Evolutionary conservation across 1,139 yeast species (phyloP).

Genomic region (Kurtzmaniella quercitrusa): DNA sequence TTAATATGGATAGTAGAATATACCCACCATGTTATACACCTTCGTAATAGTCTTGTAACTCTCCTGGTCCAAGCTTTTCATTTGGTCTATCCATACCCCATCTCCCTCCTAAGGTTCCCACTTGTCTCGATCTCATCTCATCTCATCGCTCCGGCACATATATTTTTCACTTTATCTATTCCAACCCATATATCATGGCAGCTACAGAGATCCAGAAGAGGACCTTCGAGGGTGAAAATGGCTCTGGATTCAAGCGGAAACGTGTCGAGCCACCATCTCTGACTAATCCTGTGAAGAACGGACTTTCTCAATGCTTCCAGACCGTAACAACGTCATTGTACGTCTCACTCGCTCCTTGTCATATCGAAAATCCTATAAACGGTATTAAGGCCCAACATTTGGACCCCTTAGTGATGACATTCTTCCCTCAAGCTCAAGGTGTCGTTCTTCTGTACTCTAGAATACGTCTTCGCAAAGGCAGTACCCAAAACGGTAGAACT

Average conservation of each 20-base stretch:
- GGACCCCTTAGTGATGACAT: conserved; percentile 85
- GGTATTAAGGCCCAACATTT: conserved; percentile 86
- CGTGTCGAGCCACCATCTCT: conserved; percentile 21
- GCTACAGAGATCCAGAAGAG: conserved; percentile 1
- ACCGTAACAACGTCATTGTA: conserved; percentile 62
- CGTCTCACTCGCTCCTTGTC: conserved; percentile 83
- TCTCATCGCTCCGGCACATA: conserved; percentile 1
- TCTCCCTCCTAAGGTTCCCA: too few relatives aligned
- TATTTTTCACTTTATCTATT: conserved; percentile 1
- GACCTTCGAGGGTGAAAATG: neutral
- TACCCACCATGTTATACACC: too few relatives aligned
- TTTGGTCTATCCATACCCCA: too few relatives aligned
- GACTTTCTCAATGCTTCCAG: conserved; percentile 62
- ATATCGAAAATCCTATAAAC: conserved; percentile 58
- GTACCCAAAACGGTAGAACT: conserved; percentile 28
- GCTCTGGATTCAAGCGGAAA: conserved; percentile 15
- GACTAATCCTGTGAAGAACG: conserved; percentile 34
- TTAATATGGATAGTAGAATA: too few relatives aligned
- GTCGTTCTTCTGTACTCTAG: conserved; percentile 78
- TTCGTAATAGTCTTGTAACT: too few relatives aligned
- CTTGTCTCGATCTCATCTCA: neutral
- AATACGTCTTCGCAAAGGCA: conserved; percentile 37
- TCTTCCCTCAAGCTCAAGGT: conserved; percentile 69
- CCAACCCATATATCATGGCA: neutral
- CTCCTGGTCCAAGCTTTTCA: too few relatives aligned